Percentiles rank a stretch among this genome's conserved stretches.
Conservation (phyloP, 2,329 filamentous ascomycete species). For the Hymenotorrendiella dingleyae region DNA sequence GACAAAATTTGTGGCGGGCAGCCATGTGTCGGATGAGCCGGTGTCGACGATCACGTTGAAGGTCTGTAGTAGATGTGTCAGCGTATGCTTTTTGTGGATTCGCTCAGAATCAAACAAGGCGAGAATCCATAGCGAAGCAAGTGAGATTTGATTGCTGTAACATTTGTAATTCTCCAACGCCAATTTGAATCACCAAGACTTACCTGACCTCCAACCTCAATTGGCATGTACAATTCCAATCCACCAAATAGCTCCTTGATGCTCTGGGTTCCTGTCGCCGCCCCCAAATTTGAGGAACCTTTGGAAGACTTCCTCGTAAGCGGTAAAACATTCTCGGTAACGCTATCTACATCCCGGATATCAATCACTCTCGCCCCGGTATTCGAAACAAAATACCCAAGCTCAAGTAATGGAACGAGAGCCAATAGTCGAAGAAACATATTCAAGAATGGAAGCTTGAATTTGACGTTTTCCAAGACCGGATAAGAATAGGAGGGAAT, state of each 20-base stretch:
- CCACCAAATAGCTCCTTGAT: too few relatives aligned
- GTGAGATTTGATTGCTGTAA: too few relatives aligned
- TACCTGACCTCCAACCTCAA: background rate
- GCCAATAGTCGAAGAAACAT: background rate
- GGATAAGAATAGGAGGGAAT: too few relatives aligned
- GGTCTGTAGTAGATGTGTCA: slow-evolving; percentile 15
- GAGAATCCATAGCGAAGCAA: too few relatives aligned
- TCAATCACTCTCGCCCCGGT: background rate
- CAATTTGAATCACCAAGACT: background rate
- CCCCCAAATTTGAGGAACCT: background rate
- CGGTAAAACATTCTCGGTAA: background rate
- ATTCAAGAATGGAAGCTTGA: too few relatives aligned
- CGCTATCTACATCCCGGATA: background rate
- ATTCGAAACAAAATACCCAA: background rate
- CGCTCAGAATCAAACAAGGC: too few relatives aligned
- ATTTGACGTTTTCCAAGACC: too few relatives aligned
- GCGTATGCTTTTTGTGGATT: too few relatives aligned
- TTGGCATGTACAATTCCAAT: background rate
- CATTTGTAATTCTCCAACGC: background rate
- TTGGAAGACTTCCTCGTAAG: background rate
- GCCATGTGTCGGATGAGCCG: slow-evolving; percentile 42
- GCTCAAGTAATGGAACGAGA: background rate
- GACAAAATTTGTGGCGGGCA: slow-evolving; percentile 30
- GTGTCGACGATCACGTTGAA: slow-evolving; percentile 39
- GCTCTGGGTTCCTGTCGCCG: too few relatives aligned